These are phyloP conservation scores for Dendrobium huoshanense DNA, from an alignment of 106 monocot genomes.

Conservation along the genomic window DNA sequence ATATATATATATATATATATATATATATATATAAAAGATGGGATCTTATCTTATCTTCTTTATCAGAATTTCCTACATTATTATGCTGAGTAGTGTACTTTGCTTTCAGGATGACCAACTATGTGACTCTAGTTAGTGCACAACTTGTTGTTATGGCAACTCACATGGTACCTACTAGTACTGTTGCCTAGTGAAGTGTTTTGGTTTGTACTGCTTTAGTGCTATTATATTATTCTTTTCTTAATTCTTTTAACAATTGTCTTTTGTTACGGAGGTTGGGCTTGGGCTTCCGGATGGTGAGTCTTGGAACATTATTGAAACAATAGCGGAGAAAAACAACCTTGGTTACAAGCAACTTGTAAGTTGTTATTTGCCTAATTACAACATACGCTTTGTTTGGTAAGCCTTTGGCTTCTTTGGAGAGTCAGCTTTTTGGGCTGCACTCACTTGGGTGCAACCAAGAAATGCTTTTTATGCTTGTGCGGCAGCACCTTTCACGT, in stretches of 20 bases:
- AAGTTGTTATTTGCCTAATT: constrained; percentile 12
- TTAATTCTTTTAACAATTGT: not conserved
- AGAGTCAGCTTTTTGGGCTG: not conserved
- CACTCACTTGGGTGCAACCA: not conserved
- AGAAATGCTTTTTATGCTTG: not conserved
- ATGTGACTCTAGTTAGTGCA: constrained; percentile 75
- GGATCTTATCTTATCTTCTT: not conserved
- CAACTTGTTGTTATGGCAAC: constrained; percentile 79
- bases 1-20: not conserved
- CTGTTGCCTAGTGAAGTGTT: constrained; percentile 1
- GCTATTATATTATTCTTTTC: not conserved
- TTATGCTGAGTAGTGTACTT: constrained; percentile 8
- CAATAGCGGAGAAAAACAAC: constrained; percentile 92
- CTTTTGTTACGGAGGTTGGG: constrained; percentile 55
- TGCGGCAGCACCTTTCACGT: not conserved
- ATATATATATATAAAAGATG: not conserved
- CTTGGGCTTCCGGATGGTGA: constrained; percentile 81
- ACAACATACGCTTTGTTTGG: not conserved
- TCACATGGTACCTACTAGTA: constrained; percentile 70
- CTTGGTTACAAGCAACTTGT: constrained; percentile 96
- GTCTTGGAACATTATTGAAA: constrained; percentile 86
- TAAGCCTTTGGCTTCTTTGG: not conserved
- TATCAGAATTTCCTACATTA: not conserved
- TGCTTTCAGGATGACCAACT: constrained; percentile 67
- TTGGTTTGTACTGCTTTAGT: constrained; percentile 2